Evolutionary conservation across 805 yeast genomes (phyloP).

Genomic region (Kuraishia ogatae): DNA sequence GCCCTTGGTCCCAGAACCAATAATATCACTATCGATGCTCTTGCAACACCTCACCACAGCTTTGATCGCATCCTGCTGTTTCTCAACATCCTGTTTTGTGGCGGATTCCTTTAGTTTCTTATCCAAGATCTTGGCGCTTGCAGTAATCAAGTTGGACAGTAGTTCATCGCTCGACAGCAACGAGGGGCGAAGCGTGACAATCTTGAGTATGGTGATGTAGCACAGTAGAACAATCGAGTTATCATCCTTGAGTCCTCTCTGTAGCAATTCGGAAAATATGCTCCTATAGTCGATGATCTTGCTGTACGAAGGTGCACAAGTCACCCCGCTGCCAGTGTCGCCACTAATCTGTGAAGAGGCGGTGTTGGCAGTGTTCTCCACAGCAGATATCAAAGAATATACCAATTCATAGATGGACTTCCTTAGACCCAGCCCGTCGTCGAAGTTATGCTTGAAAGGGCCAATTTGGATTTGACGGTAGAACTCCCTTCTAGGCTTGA

Average conservation of each 20-base stretch:
- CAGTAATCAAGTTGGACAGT: conserved; percentile 19
- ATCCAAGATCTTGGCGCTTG: conserved; percentile 32
- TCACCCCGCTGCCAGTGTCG: background rate
- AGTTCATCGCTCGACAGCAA: conserved; percentile 8
- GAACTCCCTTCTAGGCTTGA: conserved; percentile 44
- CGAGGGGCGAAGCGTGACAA: conserved; percentile 23
- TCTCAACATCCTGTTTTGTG: conserved; percentile 59
- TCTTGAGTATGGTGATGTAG: conserved; percentile 33
- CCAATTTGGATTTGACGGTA: conserved; percentile 72
- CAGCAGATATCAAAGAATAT: conserved; percentile 37
- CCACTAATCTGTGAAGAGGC: no score
- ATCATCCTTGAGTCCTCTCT: conserved; percentile 48
- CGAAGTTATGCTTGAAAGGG: conserved; percentile 77
- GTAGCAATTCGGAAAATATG: conserved; percentile 32
- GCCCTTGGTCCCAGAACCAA: background rate
- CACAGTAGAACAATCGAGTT: conserved; percentile 50
- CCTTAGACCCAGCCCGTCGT: conserved; percentile 66
- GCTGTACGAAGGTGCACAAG: background rate
- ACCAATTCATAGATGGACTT: conserved; percentile 65
- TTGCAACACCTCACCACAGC: conserved; percentile 22
- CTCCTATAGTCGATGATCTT: conserved; percentile 17
- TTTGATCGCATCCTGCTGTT: conserved; percentile 33
- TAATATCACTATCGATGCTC: conserved; percentile 11
- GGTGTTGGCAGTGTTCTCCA: conserved; percentile 20
- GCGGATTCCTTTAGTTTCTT: conserved; percentile 51